Conservation (phyloP, 345 rosid genomes). For the Boechera retrofracta region DNA sequence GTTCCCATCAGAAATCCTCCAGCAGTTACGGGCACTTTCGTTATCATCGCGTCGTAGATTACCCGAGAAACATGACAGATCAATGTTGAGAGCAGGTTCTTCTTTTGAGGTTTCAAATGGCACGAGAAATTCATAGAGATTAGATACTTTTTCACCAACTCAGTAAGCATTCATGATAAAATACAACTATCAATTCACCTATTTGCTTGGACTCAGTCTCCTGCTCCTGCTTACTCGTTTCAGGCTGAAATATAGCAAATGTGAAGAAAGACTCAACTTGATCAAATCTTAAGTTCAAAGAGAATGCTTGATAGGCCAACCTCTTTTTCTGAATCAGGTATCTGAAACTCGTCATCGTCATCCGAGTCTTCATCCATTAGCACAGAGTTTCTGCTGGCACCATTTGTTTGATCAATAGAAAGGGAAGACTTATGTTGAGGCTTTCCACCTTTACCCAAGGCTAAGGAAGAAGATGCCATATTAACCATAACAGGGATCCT, state of each 20-base stretch:
- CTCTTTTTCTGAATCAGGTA: conserved; percentile 91
- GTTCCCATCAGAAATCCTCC: conserved; percentile 86
- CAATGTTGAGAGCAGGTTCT: conserved; percentile 74
- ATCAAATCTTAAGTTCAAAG: conserved; percentile 8
- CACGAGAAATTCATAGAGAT: conserved; percentile 17
- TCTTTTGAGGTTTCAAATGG: conserved; percentile 64
- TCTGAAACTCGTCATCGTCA: conserved; percentile 92
- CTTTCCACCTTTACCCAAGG: conserved; percentile 59
- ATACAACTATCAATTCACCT: conserved; percentile 53
- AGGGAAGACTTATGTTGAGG: conserved; percentile 54
- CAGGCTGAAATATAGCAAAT: conserved; percentile 52
- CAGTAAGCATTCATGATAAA: neutral
- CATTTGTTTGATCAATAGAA: conserved; percentile 69
- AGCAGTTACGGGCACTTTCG: conserved; percentile 88
- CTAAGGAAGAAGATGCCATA: conserved; percentile 79
- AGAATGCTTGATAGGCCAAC: conserved; percentile 48
- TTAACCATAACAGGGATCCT: conserved; percentile 98
- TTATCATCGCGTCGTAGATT: conserved; percentile 83
- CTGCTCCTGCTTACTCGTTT: conserved; percentile 49
- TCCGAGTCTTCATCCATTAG: conserved; percentile 90
- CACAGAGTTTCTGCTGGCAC: conserved; percentile 69
- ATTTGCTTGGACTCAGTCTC: conserved; percentile 66
- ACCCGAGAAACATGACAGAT: conserved; percentile 83
- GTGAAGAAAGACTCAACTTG: conserved; percentile 23
- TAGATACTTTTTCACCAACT: conserved; percentile 29